Evolutionary conservation across 164 flowering plant genomes (phyloP).

Genomic region (Piper longum): DNA sequence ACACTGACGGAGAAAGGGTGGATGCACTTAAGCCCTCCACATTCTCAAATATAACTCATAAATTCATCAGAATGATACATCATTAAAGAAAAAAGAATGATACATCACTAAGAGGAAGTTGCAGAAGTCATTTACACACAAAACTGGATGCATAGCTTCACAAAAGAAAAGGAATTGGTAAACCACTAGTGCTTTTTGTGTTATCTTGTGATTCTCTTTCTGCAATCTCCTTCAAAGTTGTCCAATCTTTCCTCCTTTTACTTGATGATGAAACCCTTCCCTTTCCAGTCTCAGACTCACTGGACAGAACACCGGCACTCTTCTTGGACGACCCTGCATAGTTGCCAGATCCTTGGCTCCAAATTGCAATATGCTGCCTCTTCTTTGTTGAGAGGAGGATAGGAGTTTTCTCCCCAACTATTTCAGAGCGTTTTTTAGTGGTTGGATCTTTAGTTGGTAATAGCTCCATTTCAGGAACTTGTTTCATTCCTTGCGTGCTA

Average conservation of each 20-base stretch:
- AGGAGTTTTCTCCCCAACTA: slow-evolving; percentile 16
- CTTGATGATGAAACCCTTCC: slow-evolving; percentile 1
- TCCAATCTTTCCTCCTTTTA: slow-evolving; percentile 11
- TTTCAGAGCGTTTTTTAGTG: slow-evolving; percentile 15
- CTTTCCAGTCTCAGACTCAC: slow-evolving; percentile 1
- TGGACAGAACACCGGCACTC: slow-evolving; percentile 26
- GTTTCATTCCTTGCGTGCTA: neutral
- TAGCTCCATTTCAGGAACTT: neutral
- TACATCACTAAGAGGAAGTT: too few relatives aligned
- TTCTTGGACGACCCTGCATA: slow-evolving; percentile 21
- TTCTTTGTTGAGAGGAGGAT: slow-evolving; percentile 26
- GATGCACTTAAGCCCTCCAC: too few relatives aligned
- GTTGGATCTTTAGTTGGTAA: slow-evolving; percentile 9
- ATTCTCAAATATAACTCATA: too few relatives aligned
- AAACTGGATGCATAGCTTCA: slow-evolving; percentile 4
- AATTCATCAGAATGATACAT: too few relatives aligned
- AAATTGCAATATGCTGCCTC: slow-evolving; percentile 2
- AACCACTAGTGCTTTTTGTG: slow-evolving; percentile 12
- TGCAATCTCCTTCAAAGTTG: slow-evolving; percentile 11
- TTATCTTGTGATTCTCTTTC: slow-evolving; percentile 1
- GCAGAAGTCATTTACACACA: neutral
- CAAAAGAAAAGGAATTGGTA: slow-evolving; percentile 37
- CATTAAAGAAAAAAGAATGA: too few relatives aligned
- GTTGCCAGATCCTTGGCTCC: neutral
- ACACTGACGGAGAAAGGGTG: too few relatives aligned